Evolutionary conservation across 257 asterid genomes (phyloP), one percentile per base, ranked within the genome.

Genomic region (Przewalskia tangutica): DNA sequence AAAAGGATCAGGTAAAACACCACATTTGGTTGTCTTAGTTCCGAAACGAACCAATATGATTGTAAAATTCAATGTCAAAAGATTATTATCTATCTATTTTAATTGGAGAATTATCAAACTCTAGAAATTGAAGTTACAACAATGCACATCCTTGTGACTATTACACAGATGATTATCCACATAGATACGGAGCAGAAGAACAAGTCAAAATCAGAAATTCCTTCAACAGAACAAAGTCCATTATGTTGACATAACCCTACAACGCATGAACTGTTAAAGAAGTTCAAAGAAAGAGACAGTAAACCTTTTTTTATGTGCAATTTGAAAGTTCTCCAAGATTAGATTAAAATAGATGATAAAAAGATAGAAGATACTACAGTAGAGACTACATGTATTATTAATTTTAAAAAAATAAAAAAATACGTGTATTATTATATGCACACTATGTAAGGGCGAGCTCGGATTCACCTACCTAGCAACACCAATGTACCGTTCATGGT

Each of bases 401-500:
- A 27, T 27, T 27, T 27, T 2, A 27, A 27, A 27, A 27, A 27
- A 48, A 71, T n/a, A n/a, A 73, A 13, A 20, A 53, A 56, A 42
- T 3, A 18, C 77, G 48, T 51, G 79, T 16, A 32, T 11, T 44
- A 11, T 23, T 34, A 60, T 20, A 17, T 56, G 17, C 7, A 23
- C 55, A 73, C 14, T 16, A n/a, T 62, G 58, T 17, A 68, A 56
- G 27, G 63, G 62, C 18, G 63, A 5, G 7, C 63, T 2, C 6
- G 83, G 79, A 50, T 56, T n/a, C 38, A 82, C 81, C 54, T 86
- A 94, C 98, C 88, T 91, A 83, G 91, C 91, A 81, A 95, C 87
- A 62, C 93, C 92, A 36, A 92, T 87, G 87, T 93, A 95, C 77
- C 91, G 93, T 44, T 95, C 98, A 0, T 91, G 93, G 46, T 71